Conservation (phyloP, 768 basidiomycete species). For the Russula emetica region DNA sequence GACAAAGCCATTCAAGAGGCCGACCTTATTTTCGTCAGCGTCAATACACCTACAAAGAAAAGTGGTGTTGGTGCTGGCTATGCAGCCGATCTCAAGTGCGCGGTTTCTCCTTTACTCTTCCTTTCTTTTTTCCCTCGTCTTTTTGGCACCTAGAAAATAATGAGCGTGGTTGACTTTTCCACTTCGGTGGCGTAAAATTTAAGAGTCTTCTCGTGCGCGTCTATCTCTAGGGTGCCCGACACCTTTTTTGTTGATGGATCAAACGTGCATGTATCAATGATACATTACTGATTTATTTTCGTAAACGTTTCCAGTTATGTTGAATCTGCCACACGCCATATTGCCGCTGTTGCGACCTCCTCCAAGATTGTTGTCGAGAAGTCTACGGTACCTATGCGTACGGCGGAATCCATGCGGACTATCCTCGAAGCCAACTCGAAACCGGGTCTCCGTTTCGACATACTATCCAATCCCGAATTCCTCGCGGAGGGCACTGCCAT, state of each 20-base stretch:
- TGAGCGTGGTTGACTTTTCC: neutral
- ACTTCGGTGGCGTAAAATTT: neutral
- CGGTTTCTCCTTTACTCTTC: constrained; percentile 22
- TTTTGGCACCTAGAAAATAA: neutral
- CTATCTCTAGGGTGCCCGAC: neutral
- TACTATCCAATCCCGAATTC: constrained; percentile 99
- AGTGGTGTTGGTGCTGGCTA: constrained; percentile 95
- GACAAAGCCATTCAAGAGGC: constrained; percentile 91
- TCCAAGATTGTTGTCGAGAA: constrained; percentile 99
- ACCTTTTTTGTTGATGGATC: constrained; percentile 2
- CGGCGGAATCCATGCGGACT: constrained; percentile 98
- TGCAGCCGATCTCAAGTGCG: constrained; percentile 97
- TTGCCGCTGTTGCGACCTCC: constrained; percentile 83
- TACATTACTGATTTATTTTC: constrained; percentile 15
- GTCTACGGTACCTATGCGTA: constrained; percentile 97
- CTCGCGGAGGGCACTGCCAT: constrained; percentile 98
- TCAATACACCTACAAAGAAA: constrained; percentile 99
- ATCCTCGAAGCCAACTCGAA: constrained; percentile 98
- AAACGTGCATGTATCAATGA: neutral
- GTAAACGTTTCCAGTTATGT: constrained; percentile 64
- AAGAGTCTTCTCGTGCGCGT: neutral
- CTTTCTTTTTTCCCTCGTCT: neutral
- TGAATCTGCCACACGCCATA: constrained; percentile 93
- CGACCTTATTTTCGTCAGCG: constrained; percentile 96
- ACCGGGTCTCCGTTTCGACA: constrained; percentile 87